A percentile compares a stretch with the other conserved stretches of the same genome.
These are phyloP conservation scores for Solanum arcanum DNA, from an alignment of 257 asterid species.

Conservation along the genomic window DNA sequence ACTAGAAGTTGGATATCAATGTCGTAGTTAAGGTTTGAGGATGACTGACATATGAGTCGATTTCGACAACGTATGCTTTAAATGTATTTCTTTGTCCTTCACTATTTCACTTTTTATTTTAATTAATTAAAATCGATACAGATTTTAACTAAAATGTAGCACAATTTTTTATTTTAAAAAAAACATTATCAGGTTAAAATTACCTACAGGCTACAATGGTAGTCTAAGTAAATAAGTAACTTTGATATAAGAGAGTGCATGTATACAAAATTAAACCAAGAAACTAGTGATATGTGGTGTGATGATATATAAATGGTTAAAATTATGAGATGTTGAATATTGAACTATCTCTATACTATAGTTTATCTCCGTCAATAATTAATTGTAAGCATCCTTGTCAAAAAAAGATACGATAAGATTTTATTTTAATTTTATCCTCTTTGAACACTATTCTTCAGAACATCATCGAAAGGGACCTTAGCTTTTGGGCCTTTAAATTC, in stretches of 20 bases:
- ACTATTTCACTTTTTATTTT: neutral
- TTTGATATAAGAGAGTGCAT: neutral
- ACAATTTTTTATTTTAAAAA: neutral
- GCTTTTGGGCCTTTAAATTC: neutral
- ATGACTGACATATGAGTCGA: neutral
- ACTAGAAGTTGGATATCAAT: conserved; percentile 1
- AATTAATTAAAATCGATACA: neutral
- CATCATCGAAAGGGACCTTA: neutral
- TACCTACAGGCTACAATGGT: no score
- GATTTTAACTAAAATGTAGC: neutral
- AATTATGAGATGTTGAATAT: neutral
- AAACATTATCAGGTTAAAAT: neutral
- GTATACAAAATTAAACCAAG: neutral
- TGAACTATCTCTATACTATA: neutral
- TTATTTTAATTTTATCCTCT: neutral
- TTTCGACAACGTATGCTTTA: neutral
- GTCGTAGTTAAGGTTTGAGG: neutral
- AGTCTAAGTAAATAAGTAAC: neutral
- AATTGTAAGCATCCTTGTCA: neutral
- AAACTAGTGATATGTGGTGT: neutral
- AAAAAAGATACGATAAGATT: neutral
- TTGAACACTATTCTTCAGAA: neutral
- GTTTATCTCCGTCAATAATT: neutral
- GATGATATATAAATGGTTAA: neutral
- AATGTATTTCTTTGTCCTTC: neutral